Evolutionary conservation across 129 eudicot species (phyloP).

Genomic region (Lactuca sativa): DNA sequence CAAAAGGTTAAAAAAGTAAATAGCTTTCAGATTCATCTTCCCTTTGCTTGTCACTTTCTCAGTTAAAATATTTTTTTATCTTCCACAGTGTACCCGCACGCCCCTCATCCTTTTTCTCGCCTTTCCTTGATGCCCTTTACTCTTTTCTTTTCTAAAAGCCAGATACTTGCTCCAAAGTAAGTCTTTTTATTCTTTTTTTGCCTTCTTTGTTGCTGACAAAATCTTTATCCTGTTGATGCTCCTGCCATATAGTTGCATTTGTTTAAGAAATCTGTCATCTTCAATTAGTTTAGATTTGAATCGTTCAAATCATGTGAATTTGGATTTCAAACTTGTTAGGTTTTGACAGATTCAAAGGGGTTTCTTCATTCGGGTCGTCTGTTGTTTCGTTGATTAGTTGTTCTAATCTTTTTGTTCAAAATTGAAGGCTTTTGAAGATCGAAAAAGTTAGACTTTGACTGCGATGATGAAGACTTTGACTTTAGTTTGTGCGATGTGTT

Average conservation of each 20-base stretch:
- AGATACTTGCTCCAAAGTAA: slow-evolving; percentile 40
- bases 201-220: slow-evolving; percentile 40
- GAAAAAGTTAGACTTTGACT: slow-evolving; percentile 31
- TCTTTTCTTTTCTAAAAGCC: slow-evolving; percentile 26
- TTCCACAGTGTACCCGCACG: slow-evolving; percentile 33
- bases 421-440: slow-evolving; percentile 33
- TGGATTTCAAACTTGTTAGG: neutral
- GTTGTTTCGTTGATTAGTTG: slow-evolving; percentile 7
- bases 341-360: slow-evolving; percentile 6
- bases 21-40: slow-evolving; percentile 21
- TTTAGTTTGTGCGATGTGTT: slow-evolving; percentile 27
- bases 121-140: slow-evolving; percentile 35
- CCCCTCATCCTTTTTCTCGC: slow-evolving; percentile 38
- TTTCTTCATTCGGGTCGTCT: slow-evolving; percentile 14
- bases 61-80: neutral
- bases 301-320: slow-evolving; percentile 15
- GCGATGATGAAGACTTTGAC: slow-evolving; percentile 31
- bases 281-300: slow-evolving; percentile 12
- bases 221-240: slow-evolving; percentile 34
- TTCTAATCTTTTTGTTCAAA: slow-evolving; percentile 28
- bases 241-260: slow-evolving; percentile 9
- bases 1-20: slow-evolving; percentile 25
- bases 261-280: slow-evolving; percentile 25
- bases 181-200: slow-evolving; percentile 38
- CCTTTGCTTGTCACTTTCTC: slow-evolving; percentile 24